These are phyloP conservation scores for Tricholoma bakamatsutake DNA, from an alignment of 768 basidiomycete genomes.

Conservation along the genomic window DNA sequence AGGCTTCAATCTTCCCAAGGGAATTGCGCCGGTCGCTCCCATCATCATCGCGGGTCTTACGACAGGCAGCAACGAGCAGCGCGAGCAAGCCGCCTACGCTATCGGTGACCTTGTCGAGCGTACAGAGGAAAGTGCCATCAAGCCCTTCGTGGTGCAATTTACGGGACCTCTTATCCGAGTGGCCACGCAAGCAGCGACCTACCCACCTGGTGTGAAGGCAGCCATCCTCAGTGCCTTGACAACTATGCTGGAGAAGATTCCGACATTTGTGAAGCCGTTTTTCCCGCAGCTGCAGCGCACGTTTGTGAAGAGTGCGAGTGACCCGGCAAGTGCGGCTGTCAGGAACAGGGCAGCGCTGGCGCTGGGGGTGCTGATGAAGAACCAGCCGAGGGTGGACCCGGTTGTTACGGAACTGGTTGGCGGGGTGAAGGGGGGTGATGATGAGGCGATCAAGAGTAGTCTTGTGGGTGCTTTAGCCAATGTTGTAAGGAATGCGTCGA, in stretches of 20 bases:
- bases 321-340: slow-evolving; percentile 71
- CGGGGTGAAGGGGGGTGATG: slow-evolving; percentile 43
- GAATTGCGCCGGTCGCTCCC: slow-evolving; percentile 76
- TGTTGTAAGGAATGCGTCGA: slow-evolving; percentile 63
- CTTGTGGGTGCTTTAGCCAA: slow-evolving; percentile 71
- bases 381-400: slow-evolving; percentile 87
- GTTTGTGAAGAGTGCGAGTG: slow-evolving; percentile 89
- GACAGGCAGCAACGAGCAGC: slow-evolving; percentile 89
- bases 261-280: slow-evolving; percentile 91
- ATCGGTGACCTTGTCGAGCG: slow-evolving; percentile 93
- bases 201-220: slow-evolving; percentile 90
- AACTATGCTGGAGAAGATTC: slow-evolving; percentile 81
- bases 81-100: slow-evolving; percentile 93
- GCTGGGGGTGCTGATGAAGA: slow-evolving; percentile 84
- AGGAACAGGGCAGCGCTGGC: slow-evolving; percentile 79
- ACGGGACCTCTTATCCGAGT: slow-evolving; percentile 95
- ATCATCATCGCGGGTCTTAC: slow-evolving; percentile 91
- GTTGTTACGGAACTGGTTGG: slow-evolving; percentile 85
- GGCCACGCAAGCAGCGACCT: slow-evolving; percentile 82
- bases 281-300: slow-evolving; percentile 97
- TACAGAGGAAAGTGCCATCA: slow-evolving; percentile 78
- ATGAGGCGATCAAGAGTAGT: slow-evolving; percentile 71
- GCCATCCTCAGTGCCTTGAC: slow-evolving; percentile 85
- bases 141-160: slow-evolving; percentile 92
- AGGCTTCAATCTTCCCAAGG: slow-evolving; percentile 83